Evolutionary conservation across 2,329 filamentous ascomycete species (phyloP).

Genomic region (Neopestalotiopsis clavispora): DNA sequence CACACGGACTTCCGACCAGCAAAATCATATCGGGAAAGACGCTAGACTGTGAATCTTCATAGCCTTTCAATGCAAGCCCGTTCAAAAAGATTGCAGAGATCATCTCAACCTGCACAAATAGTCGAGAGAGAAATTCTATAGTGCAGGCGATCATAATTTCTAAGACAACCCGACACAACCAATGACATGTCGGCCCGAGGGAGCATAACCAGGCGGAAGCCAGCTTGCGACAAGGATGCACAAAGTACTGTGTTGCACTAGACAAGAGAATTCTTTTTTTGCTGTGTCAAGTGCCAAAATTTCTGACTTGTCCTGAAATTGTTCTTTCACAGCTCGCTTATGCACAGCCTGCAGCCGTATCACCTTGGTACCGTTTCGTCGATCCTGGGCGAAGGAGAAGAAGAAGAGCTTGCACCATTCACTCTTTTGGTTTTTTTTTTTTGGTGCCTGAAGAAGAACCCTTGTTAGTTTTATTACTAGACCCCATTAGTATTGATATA

Average conservation of each 20-base stretch:
- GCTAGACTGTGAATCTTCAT: no score
- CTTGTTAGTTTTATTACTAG: not conserved
- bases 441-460: not conserved
- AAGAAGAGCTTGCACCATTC: not conserved
- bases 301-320: not conserved
- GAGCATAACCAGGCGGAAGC: not conserved
- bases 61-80: no score
- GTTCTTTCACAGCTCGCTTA: not conserved
- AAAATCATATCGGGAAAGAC: no score
- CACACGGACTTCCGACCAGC: no score
- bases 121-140: not conserved
- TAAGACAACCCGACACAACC: not conserved
- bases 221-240: not conserved
- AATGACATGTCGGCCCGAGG: not conserved
- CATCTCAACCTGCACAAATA: not conserved
- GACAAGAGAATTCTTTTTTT: no score
- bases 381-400: not conserved
- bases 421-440: not conserved
- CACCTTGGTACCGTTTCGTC: not conserved
- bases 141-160: not conserved
- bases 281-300: no score
- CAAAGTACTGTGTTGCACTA: no score
- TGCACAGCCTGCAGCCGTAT: not conserved
- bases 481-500: not conserved
- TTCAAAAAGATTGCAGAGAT: no score